phyloP scores from a whole-genome alignment of 2,329 filamentous ascomycete genomes.

The Cytospora leucostoma region DNA sequence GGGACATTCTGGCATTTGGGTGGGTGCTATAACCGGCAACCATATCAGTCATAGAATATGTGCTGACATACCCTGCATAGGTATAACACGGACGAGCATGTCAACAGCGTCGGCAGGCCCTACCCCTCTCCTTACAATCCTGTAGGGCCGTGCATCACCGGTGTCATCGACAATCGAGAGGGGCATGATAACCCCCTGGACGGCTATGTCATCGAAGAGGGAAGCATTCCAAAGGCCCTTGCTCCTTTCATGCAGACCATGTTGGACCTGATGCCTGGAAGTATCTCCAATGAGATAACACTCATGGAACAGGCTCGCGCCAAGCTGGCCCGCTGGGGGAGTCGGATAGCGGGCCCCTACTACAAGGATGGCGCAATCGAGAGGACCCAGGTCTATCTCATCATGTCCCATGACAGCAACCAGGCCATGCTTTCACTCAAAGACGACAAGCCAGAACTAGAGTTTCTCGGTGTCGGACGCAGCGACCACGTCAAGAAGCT shows the following conservation, averaged over 20 bases:
- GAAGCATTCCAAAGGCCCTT: constrained; percentile 59
- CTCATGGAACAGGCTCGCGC: constrained; percentile 47
- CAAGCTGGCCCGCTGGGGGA: constrained; percentile 51
- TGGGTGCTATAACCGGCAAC: constrained; percentile 34
- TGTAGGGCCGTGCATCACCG: constrained; percentile 63
- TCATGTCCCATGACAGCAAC: constrained; percentile 68
- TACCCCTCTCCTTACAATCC: constrained; percentile 53
- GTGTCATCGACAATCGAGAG: constrained; percentile 60
- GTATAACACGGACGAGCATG: constrained; percentile 59
- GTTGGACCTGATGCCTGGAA: constrained; percentile 56
- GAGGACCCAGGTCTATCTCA: constrained; percentile 63
- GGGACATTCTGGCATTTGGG: constrained; percentile 66
- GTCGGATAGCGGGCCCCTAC: constrained; percentile 61
- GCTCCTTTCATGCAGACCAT: constrained; percentile 57
- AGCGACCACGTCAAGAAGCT: constrained; percentile 57
- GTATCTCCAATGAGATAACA: constrained; percentile 41
- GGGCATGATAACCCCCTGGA: constrained; percentile 56
- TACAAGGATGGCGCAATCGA: constrained; percentile 56
- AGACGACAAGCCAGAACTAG: constrained; percentile 60
- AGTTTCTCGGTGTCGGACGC: constrained; percentile 60
- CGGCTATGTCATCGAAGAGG: constrained; percentile 66
- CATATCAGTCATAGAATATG: background rate
- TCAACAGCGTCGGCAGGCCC: constrained; percentile 57
- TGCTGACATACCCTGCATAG: constrained; percentile 36
- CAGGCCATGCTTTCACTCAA: constrained; percentile 61